phyloP scores from a whole-genome alignment of 345 rosid species.

The Boechera divaricarpa region DNA sequence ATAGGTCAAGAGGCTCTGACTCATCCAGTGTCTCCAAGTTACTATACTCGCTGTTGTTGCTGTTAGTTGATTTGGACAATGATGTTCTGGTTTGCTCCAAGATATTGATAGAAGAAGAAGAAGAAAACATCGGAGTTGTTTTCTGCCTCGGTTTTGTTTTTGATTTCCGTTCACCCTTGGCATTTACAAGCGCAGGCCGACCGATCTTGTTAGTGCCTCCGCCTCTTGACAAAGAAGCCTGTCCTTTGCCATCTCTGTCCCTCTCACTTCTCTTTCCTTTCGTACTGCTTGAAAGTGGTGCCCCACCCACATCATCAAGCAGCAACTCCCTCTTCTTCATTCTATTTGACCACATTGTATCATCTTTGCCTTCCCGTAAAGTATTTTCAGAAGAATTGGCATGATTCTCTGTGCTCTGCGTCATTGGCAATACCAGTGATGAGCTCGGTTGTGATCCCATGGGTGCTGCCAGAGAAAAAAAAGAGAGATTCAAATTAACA shows the following conservation, averaged over 20 bases:
- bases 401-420: constrained; percentile 57
- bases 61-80: constrained; percentile 55
- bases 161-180: constrained; percentile 85
- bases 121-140: constrained; percentile 62
- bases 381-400: constrained; percentile 58
- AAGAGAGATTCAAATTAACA: constrained; percentile 23
- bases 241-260: constrained; percentile 95
- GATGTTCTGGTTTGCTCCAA: constrained; percentile 66
- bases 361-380: constrained; percentile 64
- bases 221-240: constrained; percentile 70
- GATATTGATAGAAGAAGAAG: constrained; percentile 63
- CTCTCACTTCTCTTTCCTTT: constrained; percentile 98
- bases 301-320: constrained; percentile 88
- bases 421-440: constrained; percentile 50
- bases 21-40: constrained; percentile 72
- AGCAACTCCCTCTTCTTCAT: constrained; percentile 86
- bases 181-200: constrained; percentile 70
- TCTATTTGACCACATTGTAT: constrained; percentile 66
- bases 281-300: constrained; percentile 70
- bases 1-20: constrained; percentile 69
- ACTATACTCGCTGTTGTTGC: constrained; percentile 59
- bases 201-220: constrained; percentile 74
- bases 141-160: constrained; percentile 96
- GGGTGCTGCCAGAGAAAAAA: constrained; percentile 60
- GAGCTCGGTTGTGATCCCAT: constrained; percentile 61